A percentile compares a stretch with the other conserved stretches of the same genome.
These are phyloP conservation scores for Crotalaria pallida DNA, from an alignment of 306 rosid species.

Conservation along the genomic window DNA sequence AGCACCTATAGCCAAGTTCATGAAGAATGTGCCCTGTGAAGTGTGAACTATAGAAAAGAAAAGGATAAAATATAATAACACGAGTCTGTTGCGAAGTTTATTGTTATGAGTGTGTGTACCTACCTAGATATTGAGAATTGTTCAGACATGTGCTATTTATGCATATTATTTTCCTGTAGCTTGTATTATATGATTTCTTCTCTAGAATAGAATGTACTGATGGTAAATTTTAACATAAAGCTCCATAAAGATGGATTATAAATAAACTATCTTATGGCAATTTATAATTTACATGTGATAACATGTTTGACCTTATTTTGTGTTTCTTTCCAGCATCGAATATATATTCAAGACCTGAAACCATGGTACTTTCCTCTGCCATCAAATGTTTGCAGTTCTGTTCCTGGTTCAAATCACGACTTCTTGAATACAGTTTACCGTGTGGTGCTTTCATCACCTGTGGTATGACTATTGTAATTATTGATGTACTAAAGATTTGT, in stretches of 20 bases:
- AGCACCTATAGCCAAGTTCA: neutral
- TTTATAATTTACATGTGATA: neutral
- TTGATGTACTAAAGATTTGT: neutral
- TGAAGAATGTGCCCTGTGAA: neutral
- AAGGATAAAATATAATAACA: neutral
- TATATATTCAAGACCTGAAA: conserved; percentile 49
- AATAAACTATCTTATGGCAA: neutral
- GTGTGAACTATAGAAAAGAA: neutral
- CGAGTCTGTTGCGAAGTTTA: neutral
- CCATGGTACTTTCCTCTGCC: conserved; percentile 96
- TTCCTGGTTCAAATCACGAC: conserved; percentile 92
- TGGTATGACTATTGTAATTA: conserved; percentile 45
- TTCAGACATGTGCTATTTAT: neutral
- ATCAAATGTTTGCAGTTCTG: conserved; percentile 50
- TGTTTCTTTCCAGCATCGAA: conserved; percentile 44
- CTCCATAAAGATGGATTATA: neutral
- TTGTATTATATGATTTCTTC: conserved; percentile 8
- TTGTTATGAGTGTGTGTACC: neutral
- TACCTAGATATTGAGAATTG: neutral
- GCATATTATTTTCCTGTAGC: neutral
- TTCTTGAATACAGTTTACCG: conserved; percentile 62
- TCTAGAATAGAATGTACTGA: conserved; percentile 3
- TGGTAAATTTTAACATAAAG: neutral
- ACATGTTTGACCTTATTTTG: conserved; percentile 20
- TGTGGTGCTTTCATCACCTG: conserved; percentile 86